phyloP scores from a whole-genome alignment of 2,329 filamentous ascomycete genomes.

The Stagonosporopsis vannaccii region DNA sequence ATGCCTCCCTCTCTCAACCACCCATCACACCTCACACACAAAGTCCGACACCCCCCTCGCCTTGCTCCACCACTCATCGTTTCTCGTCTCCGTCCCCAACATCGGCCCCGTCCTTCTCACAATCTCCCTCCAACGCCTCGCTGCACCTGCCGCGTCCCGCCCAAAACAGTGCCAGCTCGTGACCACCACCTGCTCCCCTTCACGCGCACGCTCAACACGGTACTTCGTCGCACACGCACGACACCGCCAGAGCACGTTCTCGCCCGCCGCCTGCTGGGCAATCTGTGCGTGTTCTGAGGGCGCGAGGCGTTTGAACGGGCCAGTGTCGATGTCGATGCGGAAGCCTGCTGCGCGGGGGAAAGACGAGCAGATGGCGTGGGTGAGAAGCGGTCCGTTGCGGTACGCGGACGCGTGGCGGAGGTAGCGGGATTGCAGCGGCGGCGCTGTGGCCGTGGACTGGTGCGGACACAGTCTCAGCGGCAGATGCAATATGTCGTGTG shows the following conservation, averaged over 20 bases:
- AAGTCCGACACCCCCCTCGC: neutral
- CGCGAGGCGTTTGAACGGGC: neutral
- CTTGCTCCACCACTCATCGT: conserved; percentile 7
- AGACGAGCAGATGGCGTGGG: neutral
- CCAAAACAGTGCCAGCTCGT: conserved; percentile 5
- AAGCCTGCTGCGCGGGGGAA: neutral
- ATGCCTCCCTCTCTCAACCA: too few relatives aligned
- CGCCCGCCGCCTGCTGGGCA: neutral
- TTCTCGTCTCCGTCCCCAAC: conserved; percentile 1
- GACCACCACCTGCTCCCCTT: neutral
- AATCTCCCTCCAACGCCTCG: conserved; percentile 1
- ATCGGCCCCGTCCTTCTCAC: neutral
- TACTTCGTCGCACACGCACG: conserved; percentile 3
- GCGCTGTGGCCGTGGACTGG: neutral
- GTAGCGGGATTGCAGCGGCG: neutral
- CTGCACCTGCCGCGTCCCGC: neutral
- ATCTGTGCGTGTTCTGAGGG: neutral
- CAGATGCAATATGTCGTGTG: too few relatives aligned
- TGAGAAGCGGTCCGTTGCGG: neutral
- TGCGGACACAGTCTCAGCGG: conserved; percentile 5
- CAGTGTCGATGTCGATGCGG: too few relatives aligned
- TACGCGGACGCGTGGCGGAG: neutral
- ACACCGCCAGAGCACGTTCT: neutral
- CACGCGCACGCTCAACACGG: neutral
- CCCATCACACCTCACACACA: neutral